A percentile compares a stretch with the other conserved stretches of the same genome.
These are phyloP conservation scores for Glycine tomentella DNA, from an alignment of 306 rosid genomes.

Conservation along the genomic window DNA sequence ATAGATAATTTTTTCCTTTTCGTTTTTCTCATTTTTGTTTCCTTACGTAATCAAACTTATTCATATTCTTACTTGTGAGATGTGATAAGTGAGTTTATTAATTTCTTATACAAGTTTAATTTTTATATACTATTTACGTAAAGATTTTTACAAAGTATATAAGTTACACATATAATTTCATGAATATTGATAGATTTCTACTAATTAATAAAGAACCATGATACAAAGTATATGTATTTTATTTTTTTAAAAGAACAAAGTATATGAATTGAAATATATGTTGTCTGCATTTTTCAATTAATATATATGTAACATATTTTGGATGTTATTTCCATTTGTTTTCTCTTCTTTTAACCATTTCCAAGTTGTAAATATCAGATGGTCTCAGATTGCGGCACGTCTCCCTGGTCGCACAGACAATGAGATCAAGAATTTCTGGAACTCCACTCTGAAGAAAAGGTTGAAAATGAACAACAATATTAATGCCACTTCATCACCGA, in stretches of 20 bases:
- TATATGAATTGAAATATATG: too few relatives aligned
- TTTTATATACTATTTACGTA: too few relatives aligned
- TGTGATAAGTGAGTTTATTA: background rate
- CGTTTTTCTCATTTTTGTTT: too few relatives aligned
- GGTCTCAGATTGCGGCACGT: conserved; percentile 98
- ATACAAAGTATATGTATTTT: too few relatives aligned
- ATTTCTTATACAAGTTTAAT: too few relatives aligned
- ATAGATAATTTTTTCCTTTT: background rate
- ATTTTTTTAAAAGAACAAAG: too few relatives aligned
- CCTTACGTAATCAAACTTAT: background rate
- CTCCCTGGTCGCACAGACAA: conserved; percentile 97
- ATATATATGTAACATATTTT: too few relatives aligned
- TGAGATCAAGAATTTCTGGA: conserved; percentile 97
- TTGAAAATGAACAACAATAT: conserved; percentile 51
- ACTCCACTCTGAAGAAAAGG: conserved; percentile 81
- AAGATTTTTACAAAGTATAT: too few relatives aligned
- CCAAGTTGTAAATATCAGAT: conserved; percentile 55
- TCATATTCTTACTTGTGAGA: too few relatives aligned
- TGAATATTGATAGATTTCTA: too few relatives aligned
- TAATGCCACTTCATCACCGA: conserved; percentile 53
- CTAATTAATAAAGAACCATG: background rate
- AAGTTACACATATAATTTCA: background rate
- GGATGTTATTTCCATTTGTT: too few relatives aligned
- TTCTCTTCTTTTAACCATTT: background rate
- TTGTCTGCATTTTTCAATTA: too few relatives aligned